Conservation (phyloP, 176 grass and related monocot species). For the Triticum urartu region DNA sequence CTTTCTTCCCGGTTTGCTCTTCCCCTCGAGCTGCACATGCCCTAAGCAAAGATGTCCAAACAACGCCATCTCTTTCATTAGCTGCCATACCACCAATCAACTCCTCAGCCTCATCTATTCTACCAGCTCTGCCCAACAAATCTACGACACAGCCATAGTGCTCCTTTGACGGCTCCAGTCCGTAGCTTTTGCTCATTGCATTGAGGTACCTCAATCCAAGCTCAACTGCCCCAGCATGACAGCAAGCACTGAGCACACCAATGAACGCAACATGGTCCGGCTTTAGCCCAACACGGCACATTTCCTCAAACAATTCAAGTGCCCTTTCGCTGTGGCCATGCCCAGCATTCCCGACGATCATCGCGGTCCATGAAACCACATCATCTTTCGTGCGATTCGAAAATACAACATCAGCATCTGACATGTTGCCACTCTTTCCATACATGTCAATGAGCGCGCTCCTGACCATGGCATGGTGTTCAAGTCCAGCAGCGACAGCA, state of each 20-base stretch:
- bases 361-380: conserved; percentile 68
- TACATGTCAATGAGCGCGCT: conserved; percentile 62
- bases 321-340: conserved; percentile 51
- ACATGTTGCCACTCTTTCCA: conserved; percentile 57
- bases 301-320: conserved; percentile 50
- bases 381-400: conserved; percentile 29
- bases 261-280: conserved; percentile 60
- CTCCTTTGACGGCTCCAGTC: conserved; percentile 54
- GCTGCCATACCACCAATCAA: conserved; percentile 47
- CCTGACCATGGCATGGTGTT: conserved; percentile 43
- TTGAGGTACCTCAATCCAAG: conserved; percentile 61
- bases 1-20: conserved; percentile 46
- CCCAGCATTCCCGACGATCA: conserved; percentile 51
- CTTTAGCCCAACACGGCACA: conserved; percentile 43
- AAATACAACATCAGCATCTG: conserved; percentile 44
- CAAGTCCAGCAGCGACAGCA: conserved; percentile 34
- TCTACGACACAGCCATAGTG: conserved; percentile 78
- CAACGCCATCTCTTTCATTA: conserved; percentile 54
- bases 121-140: conserved; percentile 54
- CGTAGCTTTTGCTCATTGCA: conserved; percentile 46
- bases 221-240: conserved; percentile 53
- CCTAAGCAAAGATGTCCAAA: conserved; percentile 64
- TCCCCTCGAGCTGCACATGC: conserved; percentile 56
- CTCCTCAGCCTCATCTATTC: conserved; percentile 59
- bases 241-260: conserved; percentile 69